A percentile compares a stretch with the other conserved stretches of the same genome.
phyloP scores from a whole-genome alignment of 2,329 filamentous ascomycete species.

The Fusarium praegraminearum region DNA sequence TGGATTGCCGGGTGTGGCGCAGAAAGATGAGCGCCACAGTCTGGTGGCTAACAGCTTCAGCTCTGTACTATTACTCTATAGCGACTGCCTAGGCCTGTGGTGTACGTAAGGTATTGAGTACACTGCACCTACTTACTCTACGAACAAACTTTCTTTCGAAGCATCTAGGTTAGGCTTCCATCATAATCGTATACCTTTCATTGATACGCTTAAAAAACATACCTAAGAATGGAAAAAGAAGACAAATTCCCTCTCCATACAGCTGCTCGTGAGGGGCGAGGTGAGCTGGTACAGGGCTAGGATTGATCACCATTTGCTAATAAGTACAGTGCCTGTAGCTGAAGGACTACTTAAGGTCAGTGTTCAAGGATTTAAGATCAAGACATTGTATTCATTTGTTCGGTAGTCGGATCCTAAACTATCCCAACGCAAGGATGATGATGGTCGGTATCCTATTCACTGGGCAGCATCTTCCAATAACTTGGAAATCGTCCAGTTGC shows the following conservation, averaged over 20 bases:
- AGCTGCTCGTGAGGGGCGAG: conserved; percentile 84
- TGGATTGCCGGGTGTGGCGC: conserved; percentile 51
- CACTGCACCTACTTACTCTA: neutral
- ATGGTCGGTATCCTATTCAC: conserved; percentile 90
- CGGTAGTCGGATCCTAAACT: conserved; percentile 81
- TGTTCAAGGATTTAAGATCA: neutral
- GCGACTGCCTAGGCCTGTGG: neutral
- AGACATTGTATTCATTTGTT: neutral
- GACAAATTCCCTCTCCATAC: conserved; percentile 87
- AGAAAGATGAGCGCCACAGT: conserved; percentile 31
- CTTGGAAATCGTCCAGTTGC: conserved; percentile 76
- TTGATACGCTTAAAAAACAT: no score
- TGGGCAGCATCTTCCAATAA: conserved; percentile 92
- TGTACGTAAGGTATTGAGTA: conserved; percentile 13
- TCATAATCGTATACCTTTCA: neutral
- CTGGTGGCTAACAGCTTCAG: conserved; percentile 25
- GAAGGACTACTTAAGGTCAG: conserved; percentile 67
- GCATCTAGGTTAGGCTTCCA: neutral
- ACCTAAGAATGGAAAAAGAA: conserved; percentile 47
- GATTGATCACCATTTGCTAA: conserved; percentile 24
- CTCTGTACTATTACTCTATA: neutral
- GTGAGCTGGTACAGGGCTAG: conserved; percentile 61
- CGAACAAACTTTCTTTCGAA: conserved; percentile 1
- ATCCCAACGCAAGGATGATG: conserved; percentile 78
- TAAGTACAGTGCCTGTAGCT: conserved; percentile 69